These are phyloP conservation scores for Centrapalus pauciflorus DNA, from an alignment of 129 eudicot species.

Conservation along the genomic window DNA sequence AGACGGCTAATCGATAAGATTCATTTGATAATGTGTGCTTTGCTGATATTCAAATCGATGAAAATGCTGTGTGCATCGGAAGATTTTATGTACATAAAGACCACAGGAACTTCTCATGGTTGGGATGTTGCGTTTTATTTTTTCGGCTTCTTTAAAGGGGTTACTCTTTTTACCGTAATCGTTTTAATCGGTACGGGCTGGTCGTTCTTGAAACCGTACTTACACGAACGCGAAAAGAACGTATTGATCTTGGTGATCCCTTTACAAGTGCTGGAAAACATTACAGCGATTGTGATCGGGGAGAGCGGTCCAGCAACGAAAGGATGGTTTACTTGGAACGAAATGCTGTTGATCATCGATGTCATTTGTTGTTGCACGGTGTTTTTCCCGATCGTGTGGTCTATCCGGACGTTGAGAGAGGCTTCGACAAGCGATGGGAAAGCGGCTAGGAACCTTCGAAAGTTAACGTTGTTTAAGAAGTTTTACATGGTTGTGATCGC, in stretches of 20 bases:
- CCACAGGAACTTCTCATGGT: constrained; percentile 43
- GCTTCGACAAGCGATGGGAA: constrained; percentile 35
- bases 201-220: constrained; percentile 43
- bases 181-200: constrained; percentile 50
- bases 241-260: constrained; percentile 45
- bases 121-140: constrained; percentile 45
- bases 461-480: constrained; percentile 35
- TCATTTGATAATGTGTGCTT: constrained; percentile 31
- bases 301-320: constrained; percentile 35
- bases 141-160: constrained; percentile 34
- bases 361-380: constrained; percentile 33
- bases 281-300: constrained; percentile 25
- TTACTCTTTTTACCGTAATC: constrained; percentile 36
- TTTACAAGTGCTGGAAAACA: constrained; percentile 34
- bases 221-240: constrained; percentile 41
- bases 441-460: constrained; percentile 25
- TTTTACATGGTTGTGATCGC: constrained; percentile 36
- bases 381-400: constrained; percentile 39
- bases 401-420: constrained; percentile 23
- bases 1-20: constrained; percentile 17
- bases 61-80: constrained; percentile 41
- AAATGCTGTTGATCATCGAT: constrained; percentile 31
- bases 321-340: constrained; percentile 30
- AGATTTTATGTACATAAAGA: constrained; percentile 32
- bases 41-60: constrained; percentile 34